phyloP scores from a whole-genome alignment of 1,284 basidiomycete genomes.

The Pseudozyma hubeiensis region DNA sequence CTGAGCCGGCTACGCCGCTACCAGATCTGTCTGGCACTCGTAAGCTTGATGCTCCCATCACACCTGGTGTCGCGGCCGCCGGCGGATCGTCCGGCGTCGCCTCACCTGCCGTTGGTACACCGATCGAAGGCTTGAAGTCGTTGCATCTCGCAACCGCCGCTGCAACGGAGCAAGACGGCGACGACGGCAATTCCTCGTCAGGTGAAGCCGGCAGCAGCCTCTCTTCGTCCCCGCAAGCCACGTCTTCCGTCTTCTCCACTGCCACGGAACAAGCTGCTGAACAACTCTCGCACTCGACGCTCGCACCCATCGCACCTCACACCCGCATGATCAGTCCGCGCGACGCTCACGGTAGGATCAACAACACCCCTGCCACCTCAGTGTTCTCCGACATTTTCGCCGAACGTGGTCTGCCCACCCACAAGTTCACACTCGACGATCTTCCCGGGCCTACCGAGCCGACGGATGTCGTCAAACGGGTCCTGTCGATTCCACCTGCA shows the following conservation, averaged over 20 bases:
- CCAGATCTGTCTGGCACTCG: conserved; percentile 14
- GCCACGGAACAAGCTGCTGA: not conserved
- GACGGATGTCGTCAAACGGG: conserved; percentile 40
- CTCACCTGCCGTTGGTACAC: not conserved
- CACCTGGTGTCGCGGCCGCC: conserved; percentile 1
- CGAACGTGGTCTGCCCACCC: conserved; percentile 19
- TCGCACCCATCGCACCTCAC: conserved; percentile 13
- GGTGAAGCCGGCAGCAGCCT: conserved; percentile 8
- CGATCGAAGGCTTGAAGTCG: conserved; percentile 12
- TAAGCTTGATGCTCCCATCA: not conserved
- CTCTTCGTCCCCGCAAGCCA: conserved; percentile 13
- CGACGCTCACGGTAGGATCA: conserved; percentile 25
- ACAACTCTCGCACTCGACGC: not conserved
- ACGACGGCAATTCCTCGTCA: conserved; percentile 1
- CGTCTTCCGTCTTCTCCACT: conserved; percentile 25
- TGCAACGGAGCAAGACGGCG: not conserved
- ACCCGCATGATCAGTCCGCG: conserved; percentile 29
- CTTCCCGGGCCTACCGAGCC: conserved; percentile 53
- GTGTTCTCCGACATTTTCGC: conserved; percentile 44
- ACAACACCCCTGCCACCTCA: conserved; percentile 49
- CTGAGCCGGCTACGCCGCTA: conserved; percentile 40
- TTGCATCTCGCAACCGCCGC: conserved; percentile 13
- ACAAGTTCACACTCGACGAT: conserved; percentile 18
- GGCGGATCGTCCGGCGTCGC: conserved; percentile 8
- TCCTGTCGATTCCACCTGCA: conserved; percentile 50